Conservation (phyloP, 202 grass and related monocot species). For the Zizania palustris region DNA sequence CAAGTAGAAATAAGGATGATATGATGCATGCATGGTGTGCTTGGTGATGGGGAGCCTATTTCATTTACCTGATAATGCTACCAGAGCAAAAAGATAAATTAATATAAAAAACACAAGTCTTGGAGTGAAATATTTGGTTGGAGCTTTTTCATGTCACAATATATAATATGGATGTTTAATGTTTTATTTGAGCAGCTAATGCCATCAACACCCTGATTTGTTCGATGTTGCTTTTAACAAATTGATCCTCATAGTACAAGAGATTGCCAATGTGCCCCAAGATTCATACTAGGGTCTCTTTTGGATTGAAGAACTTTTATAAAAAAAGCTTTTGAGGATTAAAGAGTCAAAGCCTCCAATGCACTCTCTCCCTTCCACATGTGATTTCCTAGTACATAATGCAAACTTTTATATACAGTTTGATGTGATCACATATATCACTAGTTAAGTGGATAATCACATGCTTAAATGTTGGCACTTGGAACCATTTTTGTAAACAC, state of each 20-base stretch:
- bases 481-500: neutral
- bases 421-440: neutral
- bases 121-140: neutral
- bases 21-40: neutral
- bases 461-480: neutral
- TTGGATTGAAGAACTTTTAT: no score
- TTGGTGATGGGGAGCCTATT: neutral
- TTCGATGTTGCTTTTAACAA: neutral
- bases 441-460: no score
- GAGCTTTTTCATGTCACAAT: neutral
- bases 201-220: neutral
- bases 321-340: neutral
- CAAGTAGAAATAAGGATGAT: neutral
- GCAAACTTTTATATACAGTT: neutral
- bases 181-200: neutral
- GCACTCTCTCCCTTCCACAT: neutral
- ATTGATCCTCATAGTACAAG: neutral
- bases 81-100: neutral
- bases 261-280: no score
- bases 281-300: no score
- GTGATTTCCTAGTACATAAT: neutral
- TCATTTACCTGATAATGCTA: neutral
- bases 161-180: slow-evolving; percentile 13
- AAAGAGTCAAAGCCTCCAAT: neutral
- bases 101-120: neutral